A percentile compares a stretch with the other conserved stretches of the same genome.
These are phyloP conservation scores for Glycine soja DNA, from an alignment of 306 rosid species.

Conservation along the genomic window DNA sequence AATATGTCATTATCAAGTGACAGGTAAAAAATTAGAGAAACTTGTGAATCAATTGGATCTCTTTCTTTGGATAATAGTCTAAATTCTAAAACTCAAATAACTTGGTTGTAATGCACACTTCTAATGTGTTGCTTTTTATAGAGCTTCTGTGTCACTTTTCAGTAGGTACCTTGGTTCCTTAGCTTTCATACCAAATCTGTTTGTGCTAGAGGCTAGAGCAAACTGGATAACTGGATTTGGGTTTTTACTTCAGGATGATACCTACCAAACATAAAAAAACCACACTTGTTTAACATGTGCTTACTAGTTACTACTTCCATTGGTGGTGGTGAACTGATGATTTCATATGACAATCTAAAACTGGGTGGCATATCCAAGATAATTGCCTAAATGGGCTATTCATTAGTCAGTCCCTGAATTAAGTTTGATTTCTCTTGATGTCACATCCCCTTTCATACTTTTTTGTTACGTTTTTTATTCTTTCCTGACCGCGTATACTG, in stretches of 20 bases:
- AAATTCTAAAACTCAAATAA: background rate
- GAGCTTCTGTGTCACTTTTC: background rate
- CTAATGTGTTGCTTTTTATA: background rate
- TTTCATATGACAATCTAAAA: background rate
- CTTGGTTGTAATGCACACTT: background rate
- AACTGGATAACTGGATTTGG: conserved; percentile 7
- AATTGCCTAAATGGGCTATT: background rate
- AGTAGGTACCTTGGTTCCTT: background rate
- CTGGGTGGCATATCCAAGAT: background rate
- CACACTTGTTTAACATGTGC: conserved; percentile 22
- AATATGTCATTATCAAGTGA: background rate
- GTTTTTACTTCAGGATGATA: conserved; percentile 6
- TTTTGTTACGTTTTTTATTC: background rate
- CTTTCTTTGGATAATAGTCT: background rate
- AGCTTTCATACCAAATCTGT: background rate
- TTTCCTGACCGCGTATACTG: background rate
- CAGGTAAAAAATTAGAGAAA: background rate
- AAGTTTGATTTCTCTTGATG: background rate
- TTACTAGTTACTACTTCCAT: background rate
- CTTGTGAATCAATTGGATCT: background rate
- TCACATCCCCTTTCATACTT: background rate
- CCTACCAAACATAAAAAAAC: background rate
- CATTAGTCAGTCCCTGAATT: background rate
- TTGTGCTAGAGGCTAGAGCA: conserved; percentile 6
- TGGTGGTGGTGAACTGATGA: background rate